These are phyloP conservation scores for Podospora sp. DNA, from an alignment of 495 filamentous ascomycete species.

Conservation along the genomic window DNA sequence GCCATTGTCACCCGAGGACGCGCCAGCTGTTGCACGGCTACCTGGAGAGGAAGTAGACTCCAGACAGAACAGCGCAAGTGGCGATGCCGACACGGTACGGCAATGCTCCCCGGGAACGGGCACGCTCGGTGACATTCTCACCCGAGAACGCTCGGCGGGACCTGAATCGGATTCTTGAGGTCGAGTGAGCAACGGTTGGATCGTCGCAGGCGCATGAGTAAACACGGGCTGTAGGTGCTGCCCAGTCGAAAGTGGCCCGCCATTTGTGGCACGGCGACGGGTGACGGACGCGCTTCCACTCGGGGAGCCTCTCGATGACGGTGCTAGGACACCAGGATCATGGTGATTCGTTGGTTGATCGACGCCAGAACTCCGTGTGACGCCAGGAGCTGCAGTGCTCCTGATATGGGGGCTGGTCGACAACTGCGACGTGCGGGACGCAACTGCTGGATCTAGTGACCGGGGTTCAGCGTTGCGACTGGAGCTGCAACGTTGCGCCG, in stretches of 20 bases:
- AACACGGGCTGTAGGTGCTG: conserved; percentile 4
- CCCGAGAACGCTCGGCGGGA: not conserved
- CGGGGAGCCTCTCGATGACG: not conserved
- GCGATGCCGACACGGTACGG: not conserved
- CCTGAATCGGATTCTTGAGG: not conserved
- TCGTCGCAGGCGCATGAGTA: not conserved
- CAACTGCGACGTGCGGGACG: not conserved
- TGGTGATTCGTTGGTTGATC: not conserved
- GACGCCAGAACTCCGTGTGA: not conserved
- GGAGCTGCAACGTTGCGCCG: not conserved
- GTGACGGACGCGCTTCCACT: not conserved
- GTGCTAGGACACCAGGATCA: not conserved
- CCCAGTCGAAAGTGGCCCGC: not conserved
- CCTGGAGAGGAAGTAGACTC: not conserved
- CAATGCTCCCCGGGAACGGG: not conserved
- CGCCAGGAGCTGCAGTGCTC: not conserved
- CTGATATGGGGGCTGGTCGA: not conserved
- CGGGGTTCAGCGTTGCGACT: not conserved
- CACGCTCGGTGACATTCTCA: not conserved
- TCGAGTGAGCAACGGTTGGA: not conserved
- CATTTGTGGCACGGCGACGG: not conserved
- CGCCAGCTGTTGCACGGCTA: not conserved
- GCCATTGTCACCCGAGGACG: not conserved
- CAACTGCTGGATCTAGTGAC: not conserved
- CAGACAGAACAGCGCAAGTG: not conserved